Evolutionary conservation across 2,329 filamentous ascomycete species (phyloP).

Genomic region (Epichloe brachyelytri): DNA sequence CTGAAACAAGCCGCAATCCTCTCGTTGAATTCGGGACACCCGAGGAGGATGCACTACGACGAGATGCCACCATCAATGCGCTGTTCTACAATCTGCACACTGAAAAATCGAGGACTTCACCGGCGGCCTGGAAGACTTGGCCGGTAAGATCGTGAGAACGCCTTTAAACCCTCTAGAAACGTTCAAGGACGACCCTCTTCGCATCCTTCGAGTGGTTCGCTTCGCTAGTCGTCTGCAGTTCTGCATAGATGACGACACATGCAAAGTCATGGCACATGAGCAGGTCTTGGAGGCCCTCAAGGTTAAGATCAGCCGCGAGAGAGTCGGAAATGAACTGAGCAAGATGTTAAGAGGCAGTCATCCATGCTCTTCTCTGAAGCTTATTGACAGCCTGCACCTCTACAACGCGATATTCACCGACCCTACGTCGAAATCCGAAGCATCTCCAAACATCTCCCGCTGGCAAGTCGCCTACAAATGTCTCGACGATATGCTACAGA

Average conservation of each 20-base stretch:
- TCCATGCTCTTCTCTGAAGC: conserved; percentile 46
- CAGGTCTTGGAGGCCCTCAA: conserved; percentile 69
- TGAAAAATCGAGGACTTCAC: conserved; percentile 75
- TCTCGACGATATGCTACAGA: conserved; percentile 37
- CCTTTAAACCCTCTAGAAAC: conserved; percentile 81
- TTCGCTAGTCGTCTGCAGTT: conserved; percentile 82
- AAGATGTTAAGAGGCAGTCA: conserved; percentile 71
- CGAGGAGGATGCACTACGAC: conserved; percentile 74
- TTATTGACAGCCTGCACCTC: conserved; percentile 53
- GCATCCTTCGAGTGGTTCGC: conserved; percentile 74
- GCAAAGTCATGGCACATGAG: conserved; percentile 62
- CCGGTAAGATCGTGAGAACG: conserved; percentile 61
- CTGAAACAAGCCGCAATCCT: conserved; percentile 40
- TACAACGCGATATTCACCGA: conserved; percentile 66
- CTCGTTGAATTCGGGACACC: conserved; percentile 70
- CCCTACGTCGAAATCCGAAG: conserved; percentile 39
- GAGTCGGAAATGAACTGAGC: conserved; percentile 74
- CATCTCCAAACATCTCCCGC: conserved; percentile 41
- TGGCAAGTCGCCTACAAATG: conserved; percentile 55
- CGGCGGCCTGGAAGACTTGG: conserved; percentile 63
- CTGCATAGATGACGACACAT: conserved; percentile 56
- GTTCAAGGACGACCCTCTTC: conserved; percentile 84
- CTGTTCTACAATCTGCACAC: conserved; percentile 91
- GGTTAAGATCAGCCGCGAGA: conserved; percentile 82
- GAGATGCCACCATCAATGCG: conserved; percentile 90